Evolutionary conservation across 176 grass and related monocot genomes (phyloP).

Genomic region (Tillandsia fasciculata): DNA sequence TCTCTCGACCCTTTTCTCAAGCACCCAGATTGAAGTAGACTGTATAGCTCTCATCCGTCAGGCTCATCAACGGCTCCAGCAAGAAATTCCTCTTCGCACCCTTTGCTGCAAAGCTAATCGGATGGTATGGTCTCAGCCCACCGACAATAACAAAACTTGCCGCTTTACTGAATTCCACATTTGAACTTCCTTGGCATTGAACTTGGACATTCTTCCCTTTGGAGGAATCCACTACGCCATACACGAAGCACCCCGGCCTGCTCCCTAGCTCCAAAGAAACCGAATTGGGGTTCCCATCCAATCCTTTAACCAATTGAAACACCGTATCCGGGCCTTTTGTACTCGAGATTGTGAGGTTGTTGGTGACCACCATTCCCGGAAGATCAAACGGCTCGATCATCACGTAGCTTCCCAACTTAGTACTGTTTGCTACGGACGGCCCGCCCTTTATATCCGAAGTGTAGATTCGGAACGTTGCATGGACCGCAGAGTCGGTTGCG

Average conservation of each 20-base stretch:
- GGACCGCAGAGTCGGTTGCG: conserved; percentile 46
- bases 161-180: conserved; percentile 27
- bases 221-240: conserved; percentile 20
- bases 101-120: conserved; percentile 56
- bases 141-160: conserved; percentile 42
- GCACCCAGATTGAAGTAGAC: conserved; percentile 73
- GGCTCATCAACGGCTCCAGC: conserved; percentile 66
- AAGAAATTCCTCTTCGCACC: conserved; percentile 56
- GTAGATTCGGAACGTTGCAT: conserved; percentile 52
- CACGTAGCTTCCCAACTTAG: background rate
- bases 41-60: conserved; percentile 83
- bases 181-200: conserved; percentile 20
- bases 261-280: conserved; percentile 34
- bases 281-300: conserved; percentile 33
- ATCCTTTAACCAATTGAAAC: conserved; percentile 41
- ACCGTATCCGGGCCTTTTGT: conserved; percentile 13
- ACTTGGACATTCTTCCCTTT: conserved; percentile 26
- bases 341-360: conserved; percentile 28
- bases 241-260: conserved; percentile 42
- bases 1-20: conserved; percentile 5
- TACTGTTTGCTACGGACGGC: background rate
- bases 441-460: conserved; percentile 14
- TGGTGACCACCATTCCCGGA: conserved; percentile 54
- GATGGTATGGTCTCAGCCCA: conserved; percentile 54
- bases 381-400: conserved; percentile 62